Evolutionary conservation across 257 asterid genomes (phyloP).

Genomic region (Solanum chiquidenum): DNA sequence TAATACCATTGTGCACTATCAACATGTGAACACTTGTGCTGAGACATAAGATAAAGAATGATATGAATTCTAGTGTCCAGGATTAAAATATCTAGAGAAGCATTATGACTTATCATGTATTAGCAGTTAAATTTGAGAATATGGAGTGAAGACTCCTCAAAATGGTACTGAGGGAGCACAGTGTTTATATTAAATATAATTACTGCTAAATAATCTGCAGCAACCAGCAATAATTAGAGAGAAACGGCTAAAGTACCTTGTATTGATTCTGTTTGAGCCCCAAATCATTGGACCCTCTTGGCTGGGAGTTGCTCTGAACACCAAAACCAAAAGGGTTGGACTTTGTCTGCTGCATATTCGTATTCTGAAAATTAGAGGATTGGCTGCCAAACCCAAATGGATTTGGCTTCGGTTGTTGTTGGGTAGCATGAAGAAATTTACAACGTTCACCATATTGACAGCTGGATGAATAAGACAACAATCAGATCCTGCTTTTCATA

Average conservation of each 20-base stretch:
- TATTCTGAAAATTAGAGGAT: slow-evolving; percentile 26
- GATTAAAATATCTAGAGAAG: neutral
- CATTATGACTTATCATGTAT: neutral
- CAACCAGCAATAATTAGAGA: neutral
- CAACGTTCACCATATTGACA: slow-evolving; percentile 67
- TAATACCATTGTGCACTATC: neutral
- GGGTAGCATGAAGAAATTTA: slow-evolving; percentile 55
- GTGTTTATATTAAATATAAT: neutral
- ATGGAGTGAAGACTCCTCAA: neutral
- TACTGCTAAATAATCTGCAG: neutral
- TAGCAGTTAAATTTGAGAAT: neutral
- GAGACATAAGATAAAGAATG: neutral
- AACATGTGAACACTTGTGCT: neutral
- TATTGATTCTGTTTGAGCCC: slow-evolving; percentile 50
- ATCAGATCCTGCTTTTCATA: slow-evolving; percentile 7
- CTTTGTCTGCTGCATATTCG: slow-evolving; percentile 40
- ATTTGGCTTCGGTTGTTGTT: slow-evolving; percentile 45
- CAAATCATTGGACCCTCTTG: slow-evolving; percentile 37
- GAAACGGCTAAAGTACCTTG: slow-evolving; percentile 45
- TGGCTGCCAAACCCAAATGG: slow-evolving; percentile 70
- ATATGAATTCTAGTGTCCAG: neutral
- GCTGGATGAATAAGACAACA: slow-evolving; percentile 35
- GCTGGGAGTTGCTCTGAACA: slow-evolving; percentile 42
- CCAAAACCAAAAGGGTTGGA: slow-evolving; percentile 83
- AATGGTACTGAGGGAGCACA: neutral